These are phyloP conservation scores for Camelina hispida DNA, from an alignment of 345 rosid genomes.

Conservation along the genomic window DNA sequence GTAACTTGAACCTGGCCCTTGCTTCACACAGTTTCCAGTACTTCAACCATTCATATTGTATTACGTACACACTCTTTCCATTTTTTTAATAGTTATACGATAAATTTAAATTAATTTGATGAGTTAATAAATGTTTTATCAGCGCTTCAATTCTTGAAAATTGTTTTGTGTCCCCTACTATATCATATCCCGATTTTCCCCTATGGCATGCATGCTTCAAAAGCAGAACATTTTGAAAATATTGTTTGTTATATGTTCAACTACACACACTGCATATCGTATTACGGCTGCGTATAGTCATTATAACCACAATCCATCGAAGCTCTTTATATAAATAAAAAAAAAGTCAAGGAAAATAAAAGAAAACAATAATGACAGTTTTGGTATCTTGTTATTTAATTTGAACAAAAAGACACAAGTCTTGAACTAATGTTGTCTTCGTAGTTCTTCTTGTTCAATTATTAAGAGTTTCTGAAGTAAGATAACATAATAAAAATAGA, in stretches of 20 bases:
- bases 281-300: background rate
- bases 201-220: slow-evolving; percentile 12
- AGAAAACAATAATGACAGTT: too few species aligned
- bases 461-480: background rate
- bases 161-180: slow-evolving; percentile 32
- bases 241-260: background rate
- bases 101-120: background rate
- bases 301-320: too few species aligned
- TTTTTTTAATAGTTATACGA: background rate
- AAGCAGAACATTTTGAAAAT: slow-evolving; percentile 33
- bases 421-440: slow-evolving; percentile 23
- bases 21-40: slow-evolving; percentile 19
- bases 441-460: slow-evolving; percentile 20
- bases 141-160: slow-evolving; percentile 18
- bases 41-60: slow-evolving; percentile 24
- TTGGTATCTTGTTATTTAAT: too few species aligned
- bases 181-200: background rate
- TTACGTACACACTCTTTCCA: background rate
- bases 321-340: too few species aligned
- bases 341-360: too few species aligned
- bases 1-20: slow-evolving; percentile 40
- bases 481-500: slow-evolving; percentile 3
- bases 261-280: background rate
- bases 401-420: background rate
- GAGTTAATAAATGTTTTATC: slow-evolving; percentile 9